A percentile compares a stretch with the other conserved stretches of the same genome.
phyloP scores from a whole-genome alignment of 2,329 filamentous ascomycete species.

The Stagonosporopsis rhizophila region DNA sequence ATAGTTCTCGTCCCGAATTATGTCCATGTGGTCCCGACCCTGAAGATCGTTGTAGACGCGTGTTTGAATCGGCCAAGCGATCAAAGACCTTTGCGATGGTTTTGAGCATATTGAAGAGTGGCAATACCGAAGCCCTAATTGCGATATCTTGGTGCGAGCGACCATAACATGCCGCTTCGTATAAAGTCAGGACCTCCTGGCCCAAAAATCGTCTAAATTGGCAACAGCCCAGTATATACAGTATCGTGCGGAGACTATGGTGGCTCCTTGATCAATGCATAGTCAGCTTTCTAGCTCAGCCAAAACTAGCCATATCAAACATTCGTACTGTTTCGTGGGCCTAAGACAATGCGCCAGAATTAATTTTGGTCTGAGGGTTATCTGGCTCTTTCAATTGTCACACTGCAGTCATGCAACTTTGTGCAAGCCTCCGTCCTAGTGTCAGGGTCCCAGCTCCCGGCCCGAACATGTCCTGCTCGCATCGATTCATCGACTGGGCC shows the following conservation, averaged over 20 bases:
- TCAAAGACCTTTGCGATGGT: not conserved
- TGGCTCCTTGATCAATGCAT: not conserved
- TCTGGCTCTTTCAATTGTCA: not conserved
- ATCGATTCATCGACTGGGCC: conserved; percentile 1
- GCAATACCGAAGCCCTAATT: not conserved
- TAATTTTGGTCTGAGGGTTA: not conserved
- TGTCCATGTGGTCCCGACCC: no score
- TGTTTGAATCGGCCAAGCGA: not conserved
- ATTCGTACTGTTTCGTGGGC: not conserved
- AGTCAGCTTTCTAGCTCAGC: not conserved
- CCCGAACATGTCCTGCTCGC: conserved; percentile 15
- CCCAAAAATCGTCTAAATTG: not conserved
- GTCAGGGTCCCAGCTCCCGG: conserved; percentile 6
- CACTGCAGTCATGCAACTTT: conserved; percentile 3
- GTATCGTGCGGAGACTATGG: not conserved
- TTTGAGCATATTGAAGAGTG: not conserved
- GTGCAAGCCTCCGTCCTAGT: not conserved
- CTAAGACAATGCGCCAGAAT: not conserved
- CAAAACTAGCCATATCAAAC: not conserved
- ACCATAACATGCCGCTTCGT: not conserved
- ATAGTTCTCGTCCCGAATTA: not conserved
- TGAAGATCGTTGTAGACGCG: no score
- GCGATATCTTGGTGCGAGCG: not conserved
- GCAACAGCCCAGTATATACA: not conserved
- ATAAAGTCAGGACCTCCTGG: not conserved